Evolutionary conservation across 2,329 filamentous ascomycete genomes (phyloP).

Genomic region (Dactylellina cionopaga): DNA sequence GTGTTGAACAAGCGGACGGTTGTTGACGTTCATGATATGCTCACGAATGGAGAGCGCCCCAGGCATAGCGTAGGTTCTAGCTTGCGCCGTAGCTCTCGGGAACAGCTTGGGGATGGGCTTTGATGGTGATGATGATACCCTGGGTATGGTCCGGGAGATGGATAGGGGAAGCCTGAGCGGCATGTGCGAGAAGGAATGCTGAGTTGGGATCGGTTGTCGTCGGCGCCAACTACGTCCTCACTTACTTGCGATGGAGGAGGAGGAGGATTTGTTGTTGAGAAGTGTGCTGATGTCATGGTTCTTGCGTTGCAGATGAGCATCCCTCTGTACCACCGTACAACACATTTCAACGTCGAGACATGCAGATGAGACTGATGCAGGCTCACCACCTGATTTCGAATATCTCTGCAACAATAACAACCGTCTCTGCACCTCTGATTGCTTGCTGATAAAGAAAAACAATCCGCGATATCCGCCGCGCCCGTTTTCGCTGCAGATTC

Average conservation of each 20-base stretch:
- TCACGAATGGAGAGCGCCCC: slow-evolving; percentile 17
- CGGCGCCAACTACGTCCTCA: neutral
- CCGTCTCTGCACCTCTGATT: too few species aligned
- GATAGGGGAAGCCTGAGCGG: neutral
- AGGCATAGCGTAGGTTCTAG: slow-evolving; percentile 17
- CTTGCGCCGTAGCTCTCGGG: neutral
- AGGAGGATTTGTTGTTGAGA: neutral
- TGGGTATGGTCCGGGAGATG: neutral
- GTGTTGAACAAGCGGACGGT: slow-evolving; percentile 24
- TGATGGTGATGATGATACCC: neutral
- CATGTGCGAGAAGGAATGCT: neutral
- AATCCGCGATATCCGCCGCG: too few species aligned
- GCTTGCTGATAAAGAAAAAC: too few species aligned
- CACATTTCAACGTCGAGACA: neutral
- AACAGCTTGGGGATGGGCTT: neutral
- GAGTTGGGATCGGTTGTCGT: neutral
- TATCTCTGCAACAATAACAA: too few species aligned
- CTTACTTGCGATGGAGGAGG: neutral
- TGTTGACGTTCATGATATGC: slow-evolving; percentile 25
- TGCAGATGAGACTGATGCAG: too few species aligned
- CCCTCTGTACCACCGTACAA: neutral
- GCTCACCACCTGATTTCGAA: too few species aligned
- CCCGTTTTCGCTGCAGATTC: too few species aligned
- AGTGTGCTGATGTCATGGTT: neutral
- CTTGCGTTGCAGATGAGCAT: too few species aligned